These are phyloP conservation scores for Annulohypoxylon truncatum DNA, from an alignment of 2,329 filamentous ascomycete genomes.

Conservation along the genomic window DNA sequence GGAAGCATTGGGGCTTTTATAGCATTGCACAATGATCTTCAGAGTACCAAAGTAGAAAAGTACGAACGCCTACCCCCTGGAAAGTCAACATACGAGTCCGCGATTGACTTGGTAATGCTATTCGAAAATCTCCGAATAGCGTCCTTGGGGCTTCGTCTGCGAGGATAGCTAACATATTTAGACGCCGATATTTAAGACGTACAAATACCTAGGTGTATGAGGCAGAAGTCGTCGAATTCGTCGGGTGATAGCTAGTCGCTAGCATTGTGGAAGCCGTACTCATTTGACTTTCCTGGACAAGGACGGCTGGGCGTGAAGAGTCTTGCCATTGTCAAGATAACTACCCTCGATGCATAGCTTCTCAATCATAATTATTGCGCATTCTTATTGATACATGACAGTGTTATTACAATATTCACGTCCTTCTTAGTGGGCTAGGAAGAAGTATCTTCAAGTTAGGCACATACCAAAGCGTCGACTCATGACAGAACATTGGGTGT, in stretches of 20 bases:
- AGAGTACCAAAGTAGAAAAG: too few relatives aligned
- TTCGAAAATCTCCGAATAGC: not conserved
- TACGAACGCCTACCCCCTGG: not conserved
- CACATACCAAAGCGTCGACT: not conserved
- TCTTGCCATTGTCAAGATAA: not conserved
- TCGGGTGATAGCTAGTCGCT: not conserved
- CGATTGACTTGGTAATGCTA: not conserved
- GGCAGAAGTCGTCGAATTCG: not conserved
- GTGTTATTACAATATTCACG: too few relatives aligned
- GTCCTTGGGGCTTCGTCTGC: too few relatives aligned
- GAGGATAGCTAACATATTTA: not conserved
- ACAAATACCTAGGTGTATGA: not conserved
- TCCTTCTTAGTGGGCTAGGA: not conserved
- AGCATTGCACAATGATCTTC: too few relatives aligned
- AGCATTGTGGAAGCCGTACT: not conserved
- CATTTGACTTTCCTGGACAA: not conserved
- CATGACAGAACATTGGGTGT: not conserved
- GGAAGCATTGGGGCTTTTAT: too few relatives aligned
- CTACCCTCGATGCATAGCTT: not conserved
- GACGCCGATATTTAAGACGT: not conserved
- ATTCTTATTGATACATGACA: not conserved
- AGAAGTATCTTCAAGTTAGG: too few relatives aligned
- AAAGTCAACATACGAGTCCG: slow-evolving; percentile 1
- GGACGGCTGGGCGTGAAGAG: not conserved
- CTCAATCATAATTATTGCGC: too few relatives aligned